Conservation (phyloP, 2,329 filamentous ascomycete species). For the Nemania sp. region DNA sequence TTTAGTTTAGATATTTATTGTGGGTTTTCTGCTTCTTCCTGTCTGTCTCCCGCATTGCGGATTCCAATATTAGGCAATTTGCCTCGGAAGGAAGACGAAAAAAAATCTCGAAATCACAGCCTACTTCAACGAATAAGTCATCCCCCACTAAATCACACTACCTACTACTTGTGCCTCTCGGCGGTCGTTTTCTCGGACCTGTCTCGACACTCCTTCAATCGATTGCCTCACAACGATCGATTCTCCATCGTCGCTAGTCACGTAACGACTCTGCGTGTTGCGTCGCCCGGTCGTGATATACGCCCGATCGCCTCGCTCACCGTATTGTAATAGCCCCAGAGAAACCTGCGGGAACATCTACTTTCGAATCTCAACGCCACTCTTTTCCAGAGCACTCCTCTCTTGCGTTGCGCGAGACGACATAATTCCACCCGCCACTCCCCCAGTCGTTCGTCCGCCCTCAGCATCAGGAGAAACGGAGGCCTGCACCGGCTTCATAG, state of each 20-base stretch:
- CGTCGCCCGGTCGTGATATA: constrained; percentile 35
- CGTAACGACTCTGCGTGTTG: constrained; percentile 26
- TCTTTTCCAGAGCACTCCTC: constrained; percentile 38
- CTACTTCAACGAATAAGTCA: constrained; percentile 21
- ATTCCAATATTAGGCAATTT: constrained; percentile 26
- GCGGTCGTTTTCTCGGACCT: constrained; percentile 25
- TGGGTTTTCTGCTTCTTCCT: constrained; percentile 39
- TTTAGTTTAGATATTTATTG: constrained; percentile 52
- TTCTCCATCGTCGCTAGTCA: constrained; percentile 36
- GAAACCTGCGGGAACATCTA: constrained; percentile 46
- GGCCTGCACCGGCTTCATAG: constrained; percentile 42
- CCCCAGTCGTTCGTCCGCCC: constrained; percentile 39
- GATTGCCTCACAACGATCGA: constrained; percentile 30
- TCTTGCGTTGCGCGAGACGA: constrained; percentile 43
- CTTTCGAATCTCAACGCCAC: constrained; percentile 45
- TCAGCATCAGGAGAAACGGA: constrained; percentile 38
- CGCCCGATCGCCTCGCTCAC: constrained; percentile 43
- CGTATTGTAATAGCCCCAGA: constrained; percentile 49
- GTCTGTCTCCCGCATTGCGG: constrained; percentile 36
- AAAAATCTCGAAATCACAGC: constrained; percentile 38
- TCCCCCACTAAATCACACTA: constrained; percentile 20
- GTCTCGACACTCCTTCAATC: constrained; percentile 41
- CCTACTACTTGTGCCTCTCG: constrained; percentile 35
- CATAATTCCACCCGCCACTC: constrained; percentile 43
- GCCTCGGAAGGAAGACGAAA: constrained; percentile 35